phyloP scores from a whole-genome alignment of 352 stramenopile species.

The Discostella stelligera region DNA sequence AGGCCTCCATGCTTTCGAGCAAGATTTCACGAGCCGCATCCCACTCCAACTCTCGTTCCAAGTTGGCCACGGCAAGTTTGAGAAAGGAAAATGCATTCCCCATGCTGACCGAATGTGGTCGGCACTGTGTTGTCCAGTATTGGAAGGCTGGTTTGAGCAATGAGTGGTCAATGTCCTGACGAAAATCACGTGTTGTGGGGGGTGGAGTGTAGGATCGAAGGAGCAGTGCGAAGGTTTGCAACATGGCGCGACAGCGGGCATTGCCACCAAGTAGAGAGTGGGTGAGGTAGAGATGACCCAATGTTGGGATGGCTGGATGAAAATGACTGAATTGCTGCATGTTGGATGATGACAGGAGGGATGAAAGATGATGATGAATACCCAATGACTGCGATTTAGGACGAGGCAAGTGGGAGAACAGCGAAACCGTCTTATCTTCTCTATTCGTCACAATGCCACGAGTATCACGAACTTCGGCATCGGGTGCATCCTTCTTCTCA shows the following conservation, averaged over 20 bases:
- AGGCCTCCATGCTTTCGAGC: conserved; percentile 89
- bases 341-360: conserved; percentile 9
- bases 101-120: conserved; percentile 92
- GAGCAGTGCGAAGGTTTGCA: conserved; percentile 85
- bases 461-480: conserved; percentile 18
- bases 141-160: conserved; percentile 91
- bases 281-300: conserved; percentile 90
- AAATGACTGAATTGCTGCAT: conserved; percentile 51
- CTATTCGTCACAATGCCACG: neutral
- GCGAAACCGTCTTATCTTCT: conserved; percentile 61
- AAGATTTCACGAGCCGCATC: conserved; percentile 86
- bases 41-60: conserved; percentile 87
- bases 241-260: conserved; percentile 90
- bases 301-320: conserved; percentile 87
- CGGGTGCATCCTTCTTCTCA: conserved; percentile 14
- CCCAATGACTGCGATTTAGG: conserved; percentile 28
- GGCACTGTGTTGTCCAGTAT: conserved; percentile 91
- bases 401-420: conserved; percentile 78
- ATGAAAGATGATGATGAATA: conserved; percentile 23
- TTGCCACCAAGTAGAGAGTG: conserved; percentile 89
- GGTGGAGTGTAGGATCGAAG: conserved; percentile 87
- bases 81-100: conserved; percentile 92
- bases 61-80: conserved; percentile 87
- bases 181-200: conserved; percentile 54
- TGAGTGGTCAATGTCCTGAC: conserved; percentile 65